These are phyloP conservation scores for Huiozyma naganishii DNA, from an alignment of 805 yeast genomes.

Conservation along the genomic window DNA sequence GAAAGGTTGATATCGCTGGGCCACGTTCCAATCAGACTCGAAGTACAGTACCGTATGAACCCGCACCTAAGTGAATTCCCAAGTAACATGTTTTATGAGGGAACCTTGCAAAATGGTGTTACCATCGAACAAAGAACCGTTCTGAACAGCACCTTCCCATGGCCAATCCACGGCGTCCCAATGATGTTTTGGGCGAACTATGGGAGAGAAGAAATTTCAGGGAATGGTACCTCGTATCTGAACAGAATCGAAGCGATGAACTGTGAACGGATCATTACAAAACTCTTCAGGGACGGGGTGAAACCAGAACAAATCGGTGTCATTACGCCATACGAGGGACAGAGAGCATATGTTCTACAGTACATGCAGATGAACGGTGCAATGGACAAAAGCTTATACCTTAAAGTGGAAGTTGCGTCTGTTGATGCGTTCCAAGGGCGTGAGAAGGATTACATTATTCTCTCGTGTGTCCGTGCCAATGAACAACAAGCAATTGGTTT, in stretches of 20 bases:
- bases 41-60: conserved; percentile 93
- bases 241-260: conserved; percentile 86
- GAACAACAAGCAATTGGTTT: conserved; percentile 69
- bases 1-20: conserved; percentile 78
- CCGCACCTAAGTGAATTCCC: conserved; percentile 82
- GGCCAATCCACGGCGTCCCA: conserved; percentile 80
- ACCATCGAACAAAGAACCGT: conserved; percentile 60
- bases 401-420: conserved; percentile 78
- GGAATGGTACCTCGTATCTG: conserved; percentile 69
- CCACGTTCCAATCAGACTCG: conserved; percentile 73
- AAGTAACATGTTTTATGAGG: conserved; percentile 86
- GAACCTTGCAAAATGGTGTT: conserved; percentile 84
- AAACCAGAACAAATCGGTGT: conserved; percentile 78
- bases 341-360: conserved; percentile 68
- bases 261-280: conserved; percentile 67
- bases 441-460: conserved; percentile 85
- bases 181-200: conserved; percentile 93
- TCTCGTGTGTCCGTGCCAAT: conserved; percentile 92
- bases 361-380: conserved; percentile 68
- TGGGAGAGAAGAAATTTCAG: conserved; percentile 82
- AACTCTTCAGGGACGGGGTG: conserved; percentile 66
- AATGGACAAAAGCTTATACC: conserved; percentile 51
- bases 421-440: conserved; percentile 98
- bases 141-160: conserved; percentile 57
- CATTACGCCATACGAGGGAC: conserved; percentile 92